These are phyloP conservation scores for Clohesyomyces aquaticus DNA, from an alignment of 495 filamentous ascomycete species.

Conservation along the genomic window DNA sequence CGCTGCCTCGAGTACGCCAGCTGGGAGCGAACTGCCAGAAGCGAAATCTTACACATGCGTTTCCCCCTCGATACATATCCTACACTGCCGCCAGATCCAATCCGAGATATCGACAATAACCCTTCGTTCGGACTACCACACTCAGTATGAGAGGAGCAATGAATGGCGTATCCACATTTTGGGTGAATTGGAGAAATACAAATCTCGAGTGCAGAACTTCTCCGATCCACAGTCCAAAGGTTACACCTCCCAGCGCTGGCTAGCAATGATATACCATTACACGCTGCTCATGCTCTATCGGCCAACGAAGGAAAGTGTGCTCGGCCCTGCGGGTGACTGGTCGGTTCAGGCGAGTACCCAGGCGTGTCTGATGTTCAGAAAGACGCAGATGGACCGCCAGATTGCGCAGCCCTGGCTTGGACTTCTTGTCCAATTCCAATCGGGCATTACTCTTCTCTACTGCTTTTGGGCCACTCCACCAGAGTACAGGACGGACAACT, in stretches of 20 bases:
- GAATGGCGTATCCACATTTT: slow-evolving; percentile 22
- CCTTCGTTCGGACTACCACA: slow-evolving; percentile 8
- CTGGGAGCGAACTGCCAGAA: not conserved
- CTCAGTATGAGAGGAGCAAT: slow-evolving; percentile 6
- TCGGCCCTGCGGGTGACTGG: slow-evolving; percentile 17
- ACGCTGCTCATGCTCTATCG: slow-evolving; percentile 19
- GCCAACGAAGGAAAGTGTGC: slow-evolving; percentile 16
- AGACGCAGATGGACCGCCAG: slow-evolving; percentile 25
- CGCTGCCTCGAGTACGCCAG: slow-evolving; percentile 3
- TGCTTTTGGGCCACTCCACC: slow-evolving; percentile 25
- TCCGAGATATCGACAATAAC: slow-evolving; percentile 15
- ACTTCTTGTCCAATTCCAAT: slow-evolving; percentile 21
- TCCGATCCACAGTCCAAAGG: slow-evolving; percentile 16
- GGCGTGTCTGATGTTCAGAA: slow-evolving; percentile 21
- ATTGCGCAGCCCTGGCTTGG: slow-evolving; percentile 22
- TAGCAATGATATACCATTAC: slow-evolving; percentile 23
- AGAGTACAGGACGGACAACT: slow-evolving; percentile 15
- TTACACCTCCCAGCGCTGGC: slow-evolving; percentile 18
- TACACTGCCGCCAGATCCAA: slow-evolving; percentile 21
- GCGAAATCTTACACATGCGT: slow-evolving; percentile 13
- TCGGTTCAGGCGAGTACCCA: slow-evolving; percentile 15
- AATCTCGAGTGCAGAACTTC: slow-evolving; percentile 13
- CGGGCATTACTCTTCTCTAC: slow-evolving; percentile 19
- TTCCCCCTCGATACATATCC: slow-evolving; percentile 14
- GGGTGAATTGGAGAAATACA: slow-evolving; percentile 16